Base-by-base conservation (phyloP, 2,329 filamentous ascomycete species). In the Xylaria sp. region DNA sequence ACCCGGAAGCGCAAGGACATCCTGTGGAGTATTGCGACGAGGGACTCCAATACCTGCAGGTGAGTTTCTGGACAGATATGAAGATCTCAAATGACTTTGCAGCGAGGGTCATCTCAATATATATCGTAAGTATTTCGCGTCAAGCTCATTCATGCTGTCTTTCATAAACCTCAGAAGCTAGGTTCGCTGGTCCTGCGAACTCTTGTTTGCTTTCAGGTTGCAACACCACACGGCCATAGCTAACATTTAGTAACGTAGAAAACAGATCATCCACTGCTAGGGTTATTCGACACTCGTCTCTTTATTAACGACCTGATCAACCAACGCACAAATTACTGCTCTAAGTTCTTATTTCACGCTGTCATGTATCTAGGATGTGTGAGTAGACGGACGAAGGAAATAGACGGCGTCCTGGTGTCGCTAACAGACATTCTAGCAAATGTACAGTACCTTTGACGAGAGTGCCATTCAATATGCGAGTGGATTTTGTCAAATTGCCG, bases 261-360 rank as follows among this genome's bases (percentile, higher is more conserved):
- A 60, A 82, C 80, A 1, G 81, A 83, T 13, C 79, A 82, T 60
- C 80, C 81, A 0, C 72, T 83, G 1, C 68, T 83, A 13, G 79
- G 79, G 1, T 63, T 75, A 0, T 83, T 83, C 51, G 74, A 81
- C 31, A 68, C 81, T 0, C 20, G 73, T 23, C 68, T 81, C 0
- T 81, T 83, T 51, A 66, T 83, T 15, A 57, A 72, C 10, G 77
- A 82, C 62, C 70, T 83, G 2, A 66, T 79, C 2, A 59, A 66
- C 15, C 63, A 72, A 3, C 63, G 66, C 15, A 54, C 62, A 2
- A 67, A 71, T 0, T 77, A 77, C 58, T 83, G 80, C 52, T 81
- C 79, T 1, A 68, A 72, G 0, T 75, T 82, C 10, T 67, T 83
- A 0, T 78, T 83, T 12, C 77, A 78, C 52, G 73, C 80, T 2